These are phyloP conservation scores for Phytophthora pisi DNA, from an alignment of 352 stramenopile genomes.

Conservation along the genomic window DNA sequence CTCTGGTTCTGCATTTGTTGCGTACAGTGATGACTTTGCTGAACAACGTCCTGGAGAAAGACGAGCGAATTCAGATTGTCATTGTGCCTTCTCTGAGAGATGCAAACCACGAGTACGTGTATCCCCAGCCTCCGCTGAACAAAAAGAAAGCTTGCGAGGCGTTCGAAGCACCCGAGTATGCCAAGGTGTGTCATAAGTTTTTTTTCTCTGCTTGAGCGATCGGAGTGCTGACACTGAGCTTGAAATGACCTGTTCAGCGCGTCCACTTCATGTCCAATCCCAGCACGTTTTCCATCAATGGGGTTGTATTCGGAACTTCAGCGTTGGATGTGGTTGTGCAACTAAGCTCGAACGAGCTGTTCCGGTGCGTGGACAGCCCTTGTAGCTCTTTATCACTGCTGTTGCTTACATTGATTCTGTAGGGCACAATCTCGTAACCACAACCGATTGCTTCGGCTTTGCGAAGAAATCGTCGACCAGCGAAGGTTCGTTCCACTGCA, in stretches of 20 bases:
- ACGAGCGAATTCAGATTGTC: constrained; percentile 85
- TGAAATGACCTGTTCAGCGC: constrained; percentile 45
- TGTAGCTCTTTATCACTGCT: background rate
- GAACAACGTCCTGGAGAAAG: constrained; percentile 63
- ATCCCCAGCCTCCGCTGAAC: constrained; percentile 94
- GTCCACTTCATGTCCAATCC: constrained; percentile 97
- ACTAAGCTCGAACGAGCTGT: constrained; percentile 81
- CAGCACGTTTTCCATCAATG: constrained; percentile 95
- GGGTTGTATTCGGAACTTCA: constrained; percentile 92
- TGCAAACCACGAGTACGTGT: constrained; percentile 95
- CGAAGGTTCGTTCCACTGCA: constrained; percentile 48
- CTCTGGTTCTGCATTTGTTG: background rate
- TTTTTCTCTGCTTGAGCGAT: background rate
- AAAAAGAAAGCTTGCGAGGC: constrained; percentile 83
- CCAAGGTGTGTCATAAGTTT: constrained; percentile 49
- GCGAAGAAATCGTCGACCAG: constrained; percentile 84
- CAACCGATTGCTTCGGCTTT: constrained; percentile 76
- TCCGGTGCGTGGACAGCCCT: constrained; percentile 38
- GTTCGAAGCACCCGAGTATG: constrained; percentile 58
- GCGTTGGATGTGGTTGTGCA: constrained; percentile 92
- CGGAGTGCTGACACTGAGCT: constrained; percentile 3
- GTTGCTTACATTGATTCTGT: background rate
- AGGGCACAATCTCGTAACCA: constrained; percentile 62
- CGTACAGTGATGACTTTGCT: constrained; percentile 73
- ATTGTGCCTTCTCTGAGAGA: constrained; percentile 96